A percentile compares a stretch with the other conserved stretches of the same genome.
These are phyloP conservation scores for Hypoxylon crocopeplum DNA, from an alignment of 495 filamentous ascomycete genomes.

Conservation along the genomic window DNA sequence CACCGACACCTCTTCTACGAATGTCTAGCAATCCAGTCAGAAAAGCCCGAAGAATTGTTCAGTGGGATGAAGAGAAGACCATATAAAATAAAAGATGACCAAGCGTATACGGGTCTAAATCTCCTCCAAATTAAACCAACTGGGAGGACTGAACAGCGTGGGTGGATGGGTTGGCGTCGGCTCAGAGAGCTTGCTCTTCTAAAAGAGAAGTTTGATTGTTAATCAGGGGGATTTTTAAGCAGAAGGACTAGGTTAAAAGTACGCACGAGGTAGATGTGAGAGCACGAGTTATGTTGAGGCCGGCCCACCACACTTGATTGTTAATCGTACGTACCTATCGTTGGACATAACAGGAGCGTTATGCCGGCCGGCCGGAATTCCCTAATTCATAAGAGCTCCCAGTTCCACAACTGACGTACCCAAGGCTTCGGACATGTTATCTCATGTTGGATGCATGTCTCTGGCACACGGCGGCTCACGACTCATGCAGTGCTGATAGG, in stretches of 20 bases:
- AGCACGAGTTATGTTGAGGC: constrained; percentile 3
- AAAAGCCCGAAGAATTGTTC: neutral
- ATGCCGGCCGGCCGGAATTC: constrained; percentile 15
- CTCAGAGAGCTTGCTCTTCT: neutral
- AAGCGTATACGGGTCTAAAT: neutral
- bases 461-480: neutral
- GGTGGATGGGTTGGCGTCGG: neutral
- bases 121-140: no score
- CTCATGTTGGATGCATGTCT: neutral
- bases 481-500: constrained; percentile 13
- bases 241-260: neutral
- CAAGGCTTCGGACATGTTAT: constrained; percentile 7
- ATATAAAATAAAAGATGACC: neutral
- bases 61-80: neutral
- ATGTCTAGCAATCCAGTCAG: neutral
- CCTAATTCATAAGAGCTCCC: constrained; percentile 9
- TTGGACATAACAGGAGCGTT: neutral
- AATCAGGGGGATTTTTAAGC: constrained; percentile 19
- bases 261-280: neutral
- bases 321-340: neutral
- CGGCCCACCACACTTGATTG: constrained; percentile 12
- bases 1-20: neutral
- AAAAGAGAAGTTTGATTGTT: constrained; percentile 8
- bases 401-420: constrained; percentile 22
- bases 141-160: no score